Evolutionary conservation across 495 filamentous ascomycete genomes (phyloP).

Genomic region (Elaphomyces granulatus): DNA sequence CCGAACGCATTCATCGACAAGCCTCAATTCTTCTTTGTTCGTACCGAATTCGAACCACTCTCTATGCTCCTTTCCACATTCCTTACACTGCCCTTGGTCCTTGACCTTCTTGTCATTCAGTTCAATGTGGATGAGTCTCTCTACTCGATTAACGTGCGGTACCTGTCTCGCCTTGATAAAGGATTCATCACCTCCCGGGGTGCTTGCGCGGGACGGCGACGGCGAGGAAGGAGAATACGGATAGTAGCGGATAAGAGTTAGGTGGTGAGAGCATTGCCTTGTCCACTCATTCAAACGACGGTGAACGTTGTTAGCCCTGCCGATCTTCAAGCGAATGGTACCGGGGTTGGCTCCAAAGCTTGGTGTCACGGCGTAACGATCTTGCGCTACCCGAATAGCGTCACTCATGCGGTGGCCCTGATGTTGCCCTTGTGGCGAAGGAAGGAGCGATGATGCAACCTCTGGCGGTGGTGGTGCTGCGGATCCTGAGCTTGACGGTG

Average conservation of each 20-base stretch:
- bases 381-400: conserved; percentile 38
- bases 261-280: conserved; percentile 75
- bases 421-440: conserved; percentile 23
- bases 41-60: conserved; percentile 96
- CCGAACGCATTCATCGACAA: conserved; percentile 71
- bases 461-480: conserved; percentile 37
- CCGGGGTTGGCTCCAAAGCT: conserved; percentile 11
- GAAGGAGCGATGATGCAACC: conserved; percentile 44
- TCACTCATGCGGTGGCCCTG: conserved; percentile 47
- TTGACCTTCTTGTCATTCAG: conserved; percentile 52
- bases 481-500: conserved; percentile 30
- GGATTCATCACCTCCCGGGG: conserved; percentile 5
- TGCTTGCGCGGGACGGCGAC: conserved; percentile 10
- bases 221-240: conserved; percentile 56
- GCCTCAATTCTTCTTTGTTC: conserved; percentile 48
- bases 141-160: conserved; percentile 76
- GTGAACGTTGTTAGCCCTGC: conserved; percentile 80
- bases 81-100: conserved; percentile 53
- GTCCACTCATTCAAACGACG: conserved; percentile 85
- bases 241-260: conserved; percentile 82
- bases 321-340: conserved; percentile 79
- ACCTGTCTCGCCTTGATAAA: conserved; percentile 47
- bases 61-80: conserved; percentile 75
- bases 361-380: conserved; percentile 33
- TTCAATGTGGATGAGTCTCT: conserved; percentile 83